Percentiles rank a stretch among this genome's conserved stretches.
Evolutionary conservation across 2,329 filamentous ascomycete species (phyloP).

Genomic region (Neospermospora avenae): DNA sequence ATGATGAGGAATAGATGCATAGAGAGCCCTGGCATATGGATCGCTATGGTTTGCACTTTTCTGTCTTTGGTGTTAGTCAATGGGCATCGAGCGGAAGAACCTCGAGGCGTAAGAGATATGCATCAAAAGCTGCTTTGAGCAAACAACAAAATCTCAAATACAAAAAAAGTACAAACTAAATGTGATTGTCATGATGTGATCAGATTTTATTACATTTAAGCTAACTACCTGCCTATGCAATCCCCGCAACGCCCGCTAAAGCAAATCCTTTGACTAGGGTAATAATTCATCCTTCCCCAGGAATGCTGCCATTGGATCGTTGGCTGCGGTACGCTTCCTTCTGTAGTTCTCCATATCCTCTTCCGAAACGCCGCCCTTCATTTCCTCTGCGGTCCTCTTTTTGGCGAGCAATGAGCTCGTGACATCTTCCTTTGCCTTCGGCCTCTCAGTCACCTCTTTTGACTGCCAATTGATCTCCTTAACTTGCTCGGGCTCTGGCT

Average conservation of each 20-base stretch:
- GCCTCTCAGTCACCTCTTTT: slow-evolving; percentile 36
- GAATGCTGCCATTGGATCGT: slow-evolving; percentile 85
- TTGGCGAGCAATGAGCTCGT: slow-evolving; percentile 41
- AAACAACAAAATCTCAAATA: background rate
- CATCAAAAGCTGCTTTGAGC: slow-evolving; percentile 18
- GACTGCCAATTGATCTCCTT: slow-evolving; percentile 27
- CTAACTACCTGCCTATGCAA: slow-evolving; percentile 11
- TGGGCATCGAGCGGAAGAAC: slow-evolving; percentile 23
- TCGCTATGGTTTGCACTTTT: slow-evolving; percentile 32
- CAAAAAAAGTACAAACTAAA: background rate
- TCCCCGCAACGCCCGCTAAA: slow-evolving; percentile 20
- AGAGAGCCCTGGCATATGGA: slow-evolving; percentile 23
- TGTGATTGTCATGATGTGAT: background rate
- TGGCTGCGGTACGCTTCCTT: slow-evolving; percentile 66
- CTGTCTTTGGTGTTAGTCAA: slow-evolving; percentile 17
- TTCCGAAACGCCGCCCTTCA: slow-evolving; percentile 74
- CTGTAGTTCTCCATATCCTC: slow-evolving; percentile 86
- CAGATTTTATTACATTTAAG: background rate
- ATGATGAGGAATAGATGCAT: slow-evolving; percentile 47
- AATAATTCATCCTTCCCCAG: slow-evolving; percentile 69
- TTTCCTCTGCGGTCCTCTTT: slow-evolving; percentile 75
- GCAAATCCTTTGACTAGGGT: slow-evolving; percentile 32
- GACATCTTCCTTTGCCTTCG: slow-evolving; percentile 28
- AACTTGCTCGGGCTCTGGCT: slow-evolving; percentile 26
- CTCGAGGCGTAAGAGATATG: slow-evolving; percentile 27